Conservation (phyloP, 495 filamentous ascomycete genomes). For the Oleoguttula mirabilis region DNA sequence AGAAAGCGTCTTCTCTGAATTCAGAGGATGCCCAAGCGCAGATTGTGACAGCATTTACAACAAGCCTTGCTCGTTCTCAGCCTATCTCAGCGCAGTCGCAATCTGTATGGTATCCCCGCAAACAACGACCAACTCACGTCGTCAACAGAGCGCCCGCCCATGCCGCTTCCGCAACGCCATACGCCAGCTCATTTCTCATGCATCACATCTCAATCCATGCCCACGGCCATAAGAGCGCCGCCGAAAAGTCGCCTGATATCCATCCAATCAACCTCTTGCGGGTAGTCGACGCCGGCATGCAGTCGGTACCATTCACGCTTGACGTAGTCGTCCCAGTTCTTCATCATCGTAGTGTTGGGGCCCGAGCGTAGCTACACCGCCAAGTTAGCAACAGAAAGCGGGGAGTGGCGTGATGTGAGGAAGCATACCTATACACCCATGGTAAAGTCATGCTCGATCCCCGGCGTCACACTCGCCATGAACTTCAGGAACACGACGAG, state of each 20-base stretch:
- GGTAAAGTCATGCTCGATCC: slow-evolving; percentile 96
- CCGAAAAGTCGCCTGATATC: slow-evolving; percentile 19
- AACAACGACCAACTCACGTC: too few relatives aligned
- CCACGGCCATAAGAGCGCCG: slow-evolving; percentile 16
- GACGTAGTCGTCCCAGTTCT: background rate
- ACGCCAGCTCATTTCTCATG: too few relatives aligned
- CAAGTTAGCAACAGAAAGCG: background rate
- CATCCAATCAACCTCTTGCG: slow-evolving; percentile 17
- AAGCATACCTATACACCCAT: slow-evolving; percentile 63
- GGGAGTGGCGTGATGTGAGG: background rate
- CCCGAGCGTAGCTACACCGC: background rate
- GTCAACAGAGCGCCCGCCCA: too few relatives aligned
- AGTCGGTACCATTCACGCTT: slow-evolving; percentile 11
- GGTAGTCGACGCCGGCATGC: slow-evolving; percentile 14
- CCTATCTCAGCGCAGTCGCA: too few relatives aligned
- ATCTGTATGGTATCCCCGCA: too few relatives aligned
- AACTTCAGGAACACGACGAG: slow-evolving; percentile 97
- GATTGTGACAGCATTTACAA: too few relatives aligned
- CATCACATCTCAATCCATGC: slow-evolving; percentile 6
- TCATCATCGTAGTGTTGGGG: background rate
- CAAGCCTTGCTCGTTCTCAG: too few relatives aligned
- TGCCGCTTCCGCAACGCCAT: too few relatives aligned
- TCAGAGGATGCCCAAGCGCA: too few relatives aligned
- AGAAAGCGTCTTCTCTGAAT: too few relatives aligned
- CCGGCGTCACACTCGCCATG: slow-evolving; percentile 90